phyloP scores from a whole-genome alignment of 805 yeast species.

The Candida odintsovae region DNA sequence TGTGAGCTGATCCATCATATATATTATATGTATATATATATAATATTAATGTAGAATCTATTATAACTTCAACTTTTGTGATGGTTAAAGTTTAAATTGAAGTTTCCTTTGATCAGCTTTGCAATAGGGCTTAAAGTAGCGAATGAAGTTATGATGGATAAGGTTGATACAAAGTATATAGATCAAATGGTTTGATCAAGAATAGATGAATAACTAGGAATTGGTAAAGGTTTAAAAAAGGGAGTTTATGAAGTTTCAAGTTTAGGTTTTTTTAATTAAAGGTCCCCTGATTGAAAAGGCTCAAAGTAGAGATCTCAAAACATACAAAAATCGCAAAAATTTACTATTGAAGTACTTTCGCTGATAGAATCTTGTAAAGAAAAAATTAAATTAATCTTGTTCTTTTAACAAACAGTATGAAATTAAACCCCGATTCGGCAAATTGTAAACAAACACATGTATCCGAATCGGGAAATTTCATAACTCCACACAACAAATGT shows the following conservation, averaged over 20 bases:
- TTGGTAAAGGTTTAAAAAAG: neutral
- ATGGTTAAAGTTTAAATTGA: too few species aligned
- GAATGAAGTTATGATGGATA: too few species aligned
- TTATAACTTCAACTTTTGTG: too few species aligned
- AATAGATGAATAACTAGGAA: too few species aligned
- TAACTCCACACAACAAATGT: slow-evolving; percentile 1
- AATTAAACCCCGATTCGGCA: slow-evolving; percentile 10
- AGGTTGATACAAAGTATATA: neutral
- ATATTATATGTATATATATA: neutral
- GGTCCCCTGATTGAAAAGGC: neutral
- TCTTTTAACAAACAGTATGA: neutral
- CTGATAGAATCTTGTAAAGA: too few species aligned
- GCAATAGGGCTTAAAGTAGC: neutral
- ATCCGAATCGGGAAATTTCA: slow-evolving; percentile 11
- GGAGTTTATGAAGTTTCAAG: neutral
- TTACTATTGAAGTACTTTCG: too few species aligned
- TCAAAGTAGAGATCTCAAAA: neutral
- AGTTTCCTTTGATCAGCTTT: neutral
- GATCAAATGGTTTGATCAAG: too few species aligned
- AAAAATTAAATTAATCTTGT: too few species aligned
- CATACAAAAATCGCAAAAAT: neutral
- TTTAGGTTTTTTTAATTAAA: neutral
- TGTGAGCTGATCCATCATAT: slow-evolving; percentile 8
- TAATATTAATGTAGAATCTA: too few species aligned
- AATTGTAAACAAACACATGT: slow-evolving; percentile 12